Base-by-base conservation (phyloP, 306 rosid species). In the Trifolium subterraneum region DNA sequence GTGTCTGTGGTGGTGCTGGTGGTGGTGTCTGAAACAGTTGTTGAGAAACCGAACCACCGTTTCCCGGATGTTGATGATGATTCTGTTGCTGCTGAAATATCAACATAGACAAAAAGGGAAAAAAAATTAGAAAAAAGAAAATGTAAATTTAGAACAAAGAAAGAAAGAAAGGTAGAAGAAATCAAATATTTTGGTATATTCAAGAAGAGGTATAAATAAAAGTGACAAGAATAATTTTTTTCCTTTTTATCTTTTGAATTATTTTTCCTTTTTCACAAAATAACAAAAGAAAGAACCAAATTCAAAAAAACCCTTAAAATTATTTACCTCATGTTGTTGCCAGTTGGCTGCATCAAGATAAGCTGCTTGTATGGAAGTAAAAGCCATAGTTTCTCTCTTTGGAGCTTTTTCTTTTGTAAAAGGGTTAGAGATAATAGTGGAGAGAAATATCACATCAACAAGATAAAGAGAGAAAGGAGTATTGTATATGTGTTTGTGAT, bases 331-430 rank as follows among this genome's bases (percentile, higher is more conserved):
- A 85, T 91, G 95, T 79, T 90, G 90, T 27, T 90, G 98, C 98
- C 98, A 93, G 83, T 89, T 89, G 87, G 88, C 69, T 62, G 95
- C 92, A 83, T 93, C 98, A 81, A 88, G 84, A 87, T 89, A 89
- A 60, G 76, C 64, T 80, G 92, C 80, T 82, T 95, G 96, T 62
- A 89, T 82, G 75, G 98, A 89, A 33, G 98, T 81, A 78, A 89
- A 93, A 75, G 82, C 90, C 98, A 93, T 93, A 79, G 78, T 86
- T 78, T 60, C 54, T 47, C 61, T 78, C 81, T 82, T 51, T 27
- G 75, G 67, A 13, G 60, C 62, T 84, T 75, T 83, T 68, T 75
- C 88, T 86, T 85, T 85, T 79, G 83, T 65, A 82, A 92, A 92
- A 89, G 79, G 51, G 78, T 70, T 52, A 44, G n/a, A 44, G 25